Conservation (phyloP, 2,329 filamentous ascomycete genomes). For the Apiospora rasikravindrae region DNA sequence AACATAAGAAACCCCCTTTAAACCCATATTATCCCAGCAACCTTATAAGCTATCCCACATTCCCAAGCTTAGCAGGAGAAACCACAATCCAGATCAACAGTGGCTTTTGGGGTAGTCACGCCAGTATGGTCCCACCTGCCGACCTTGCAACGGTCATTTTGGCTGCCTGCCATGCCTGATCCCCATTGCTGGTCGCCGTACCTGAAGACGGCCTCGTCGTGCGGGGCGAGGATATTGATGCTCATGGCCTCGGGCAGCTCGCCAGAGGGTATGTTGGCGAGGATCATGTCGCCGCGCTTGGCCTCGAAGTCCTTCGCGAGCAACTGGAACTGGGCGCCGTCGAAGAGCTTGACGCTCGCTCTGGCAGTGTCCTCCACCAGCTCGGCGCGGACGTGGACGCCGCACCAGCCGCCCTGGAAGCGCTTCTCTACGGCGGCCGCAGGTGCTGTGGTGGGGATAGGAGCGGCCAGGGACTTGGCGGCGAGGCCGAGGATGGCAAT, state of each 20-base stretch:
- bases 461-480: neutral
- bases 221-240: neutral
- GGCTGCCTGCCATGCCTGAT: neutral
- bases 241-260: neutral
- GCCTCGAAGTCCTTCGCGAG: neutral
- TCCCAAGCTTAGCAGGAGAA: neutral
- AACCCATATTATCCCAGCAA: too few relatives aligned
- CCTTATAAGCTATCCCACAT: neutral
- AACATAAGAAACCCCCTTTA: too few relatives aligned
- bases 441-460: neutral
- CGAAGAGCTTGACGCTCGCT: neutral
- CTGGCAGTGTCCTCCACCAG: accelerated
- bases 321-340: neutral
- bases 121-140: too few relatives aligned
- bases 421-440: neutral
- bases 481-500: neutral
- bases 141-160: neutral
- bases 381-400: neutral
- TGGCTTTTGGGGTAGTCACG: neutral
- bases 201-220: neutral
- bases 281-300: too few relatives aligned
- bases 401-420: neutral
- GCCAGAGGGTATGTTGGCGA: neutral
- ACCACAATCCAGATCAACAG: neutral
- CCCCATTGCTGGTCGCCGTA: neutral